These are phyloP conservation scores for Oemleria cerasiformis DNA, from an alignment of 306 rosid genomes.

Conservation along the genomic window DNA sequence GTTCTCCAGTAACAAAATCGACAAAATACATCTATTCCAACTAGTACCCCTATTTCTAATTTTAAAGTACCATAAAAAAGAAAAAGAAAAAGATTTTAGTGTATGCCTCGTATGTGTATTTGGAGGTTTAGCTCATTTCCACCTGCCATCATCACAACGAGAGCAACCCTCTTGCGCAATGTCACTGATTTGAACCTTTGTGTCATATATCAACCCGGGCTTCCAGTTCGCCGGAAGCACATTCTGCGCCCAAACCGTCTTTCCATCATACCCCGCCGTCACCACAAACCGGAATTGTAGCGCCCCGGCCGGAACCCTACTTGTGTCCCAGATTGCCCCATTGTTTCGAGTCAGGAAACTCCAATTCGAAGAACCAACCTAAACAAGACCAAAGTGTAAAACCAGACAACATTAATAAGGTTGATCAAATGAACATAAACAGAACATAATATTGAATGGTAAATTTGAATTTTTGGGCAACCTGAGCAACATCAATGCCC, in stretches of 20 bases:
- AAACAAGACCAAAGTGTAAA: background rate
- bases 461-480: slow-evolving; percentile 21
- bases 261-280: slow-evolving; percentile 71
- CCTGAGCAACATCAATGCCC: slow-evolving; percentile 79
- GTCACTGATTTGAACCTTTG: slow-evolving; percentile 66
- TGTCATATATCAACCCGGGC: slow-evolving; percentile 44
- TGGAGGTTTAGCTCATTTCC: slow-evolving; percentile 22
- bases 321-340: slow-evolving; percentile 88
- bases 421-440: background rate
- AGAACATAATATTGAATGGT: background rate
- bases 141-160: slow-evolving; percentile 43
- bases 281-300: slow-evolving; percentile 66
- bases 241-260: slow-evolving; percentile 65
- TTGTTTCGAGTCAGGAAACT: slow-evolving; percentile 47
- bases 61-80: too few species aligned
- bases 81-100: background rate
- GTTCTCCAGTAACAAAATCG: too few species aligned
- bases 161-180: slow-evolving; percentile 73
- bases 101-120: background rate
- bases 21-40: too few species aligned
- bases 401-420: background rate
- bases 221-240: slow-evolving; percentile 80
- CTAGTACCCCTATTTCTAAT: too few species aligned
- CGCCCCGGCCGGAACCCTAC: slow-evolving; percentile 62
- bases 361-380: slow-evolving; percentile 77